A percentile compares a stretch with the other conserved stretches of the same genome.
Evolutionary conservation across 2,329 filamentous ascomycete genomes (phyloP).

Genomic region (Beauveria varroae): DNA sequence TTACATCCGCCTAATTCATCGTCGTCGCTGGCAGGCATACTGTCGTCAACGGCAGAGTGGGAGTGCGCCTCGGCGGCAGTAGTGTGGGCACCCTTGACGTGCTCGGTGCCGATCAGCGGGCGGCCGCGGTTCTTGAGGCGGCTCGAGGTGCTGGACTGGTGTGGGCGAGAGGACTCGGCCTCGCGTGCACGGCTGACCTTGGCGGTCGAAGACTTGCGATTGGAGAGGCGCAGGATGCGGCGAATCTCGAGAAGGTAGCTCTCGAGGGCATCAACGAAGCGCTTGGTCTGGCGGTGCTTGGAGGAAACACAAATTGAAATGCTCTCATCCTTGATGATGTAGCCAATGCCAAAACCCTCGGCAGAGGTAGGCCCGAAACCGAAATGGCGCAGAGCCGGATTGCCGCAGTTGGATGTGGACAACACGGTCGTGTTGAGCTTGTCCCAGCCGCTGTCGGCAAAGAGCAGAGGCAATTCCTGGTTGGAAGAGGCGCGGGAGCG

Average conservation of each 20-base stretch:
- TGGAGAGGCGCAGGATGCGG: slow-evolving; percentile 68
- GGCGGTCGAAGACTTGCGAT: slow-evolving; percentile 33
- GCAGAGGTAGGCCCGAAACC: slow-evolving; percentile 92
- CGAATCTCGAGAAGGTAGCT: slow-evolving; percentile 86
- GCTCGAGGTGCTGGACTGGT: slow-evolving; percentile 17
- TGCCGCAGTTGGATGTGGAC: slow-evolving; percentile 97
- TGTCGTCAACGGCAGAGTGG: slow-evolving; percentile 59
- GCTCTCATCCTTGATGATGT: slow-evolving; percentile 90
- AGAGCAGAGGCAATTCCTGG: slow-evolving; percentile 64
- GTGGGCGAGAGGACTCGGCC: slow-evolving; percentile 37
- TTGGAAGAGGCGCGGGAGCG: slow-evolving; percentile 32
- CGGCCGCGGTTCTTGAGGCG: slow-evolving; percentile 66
- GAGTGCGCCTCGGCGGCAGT: slow-evolving; percentile 29
- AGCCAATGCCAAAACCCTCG: slow-evolving; percentile 94
- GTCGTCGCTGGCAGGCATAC: slow-evolving; percentile 67
- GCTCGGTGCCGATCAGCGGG: slow-evolving; percentile 55
- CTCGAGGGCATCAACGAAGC: slow-evolving; percentile 85
- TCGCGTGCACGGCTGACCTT: slow-evolving; percentile 47
- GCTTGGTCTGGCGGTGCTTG: slow-evolving; percentile 87
- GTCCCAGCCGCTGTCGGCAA: slow-evolving; percentile 87
- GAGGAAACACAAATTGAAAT: slow-evolving; percentile 72
- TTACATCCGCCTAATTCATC: slow-evolving; percentile 91
- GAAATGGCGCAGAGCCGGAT: slow-evolving; percentile 88
- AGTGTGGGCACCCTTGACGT: slow-evolving; percentile 30
- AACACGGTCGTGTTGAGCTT: slow-evolving; percentile 90